Base-by-base conservation (phyloP, 75 land plant genomes). In the Pinus albicaulis region DNA sequence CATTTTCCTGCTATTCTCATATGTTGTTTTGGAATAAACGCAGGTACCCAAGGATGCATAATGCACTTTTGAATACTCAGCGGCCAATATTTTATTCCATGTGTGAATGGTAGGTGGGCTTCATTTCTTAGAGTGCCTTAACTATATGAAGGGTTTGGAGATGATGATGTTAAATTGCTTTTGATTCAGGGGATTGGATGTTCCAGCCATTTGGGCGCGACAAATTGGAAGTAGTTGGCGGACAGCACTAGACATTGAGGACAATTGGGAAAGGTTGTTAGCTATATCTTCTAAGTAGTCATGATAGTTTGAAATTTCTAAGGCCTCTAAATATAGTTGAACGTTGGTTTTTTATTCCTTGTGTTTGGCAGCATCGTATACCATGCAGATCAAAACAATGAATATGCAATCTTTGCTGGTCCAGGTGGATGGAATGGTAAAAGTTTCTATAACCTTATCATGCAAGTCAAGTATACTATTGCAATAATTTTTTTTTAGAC, bases 391-490 rank as follows among this genome's bases (percentile, higher is more conserved):
- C 58, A 57, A 38, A 92, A 92, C 76, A 85, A 92, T 57, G 36
- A 63, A 56, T 92, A 78, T 80, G 90, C 94, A n/a, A 48, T 68
- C 1, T 82, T 82, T 85, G 94, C 92, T 36, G 77, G 87, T 8
- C 94, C 89, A 61, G 94, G 92, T 36, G 94, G 87, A 66, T 92
- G 92, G 92, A 92, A 92, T 74, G 94, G 94, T 92, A 74, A 76
- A 76, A 5, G 6, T 44, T 44, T 44, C 48, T 44, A 44, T 6
- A 44, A 44, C 48, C 8, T 0, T 44, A 7, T 7, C 7, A 44
- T 44, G 48, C 7, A 0, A 7, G 8, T 41, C 48, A 44, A 44
- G 7, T 44, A 44, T 8, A n/a, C n/a, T 6, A 5, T 44, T 44
- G 48, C 7, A 44, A 44, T 8, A 7, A 7, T n/a, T 44, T 6